These are phyloP conservation scores for Linnemannia zychae DNA, from an alignment of 192 early-diverging fungal species.

Conservation along the genomic window DNA sequence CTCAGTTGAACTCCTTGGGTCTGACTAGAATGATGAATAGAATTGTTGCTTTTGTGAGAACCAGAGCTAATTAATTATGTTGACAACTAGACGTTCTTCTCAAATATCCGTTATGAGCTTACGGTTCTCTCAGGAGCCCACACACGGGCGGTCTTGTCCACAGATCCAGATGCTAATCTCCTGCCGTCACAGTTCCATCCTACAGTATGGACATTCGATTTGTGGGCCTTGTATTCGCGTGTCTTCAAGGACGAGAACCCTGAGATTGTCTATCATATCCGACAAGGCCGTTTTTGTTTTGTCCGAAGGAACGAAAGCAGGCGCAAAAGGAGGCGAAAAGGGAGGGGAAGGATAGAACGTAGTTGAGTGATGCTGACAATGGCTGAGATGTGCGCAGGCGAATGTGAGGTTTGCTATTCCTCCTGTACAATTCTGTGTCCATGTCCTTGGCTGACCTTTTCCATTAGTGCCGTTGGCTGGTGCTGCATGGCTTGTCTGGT, in stretches of 20 bases:
- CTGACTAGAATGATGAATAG: constrained; percentile 51
- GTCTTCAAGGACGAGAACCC: constrained; percentile 58
- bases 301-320: not conserved
- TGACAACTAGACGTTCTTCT: too few relatives aligned
- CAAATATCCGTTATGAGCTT: too few relatives aligned
- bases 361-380: not conserved
- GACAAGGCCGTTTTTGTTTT: not conserved
- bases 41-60: too few relatives aligned
- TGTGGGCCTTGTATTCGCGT: constrained; percentile 68
- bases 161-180: constrained; percentile 78
- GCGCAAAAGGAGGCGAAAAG: not conserved
- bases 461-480: constrained; percentile 35
- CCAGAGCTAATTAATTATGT: too few relatives aligned
- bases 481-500: constrained; percentile 20
- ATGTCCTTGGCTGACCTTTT: constrained; percentile 26
- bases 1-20: constrained; percentile 71
- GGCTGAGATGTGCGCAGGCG: not conserved
- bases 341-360: not conserved
- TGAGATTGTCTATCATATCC: constrained; percentile 49
- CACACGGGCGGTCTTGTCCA: constrained; percentile 80
- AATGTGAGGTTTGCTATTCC: not conserved
- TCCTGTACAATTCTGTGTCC: not conserved
- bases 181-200: constrained; percentile 82
- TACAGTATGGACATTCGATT: constrained; percentile 75
- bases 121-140: constrained; percentile 75